Evolutionary conservation across 2,329 filamentous ascomycete genomes (phyloP).

Genomic region (Trichocomaceae sp.): DNA sequence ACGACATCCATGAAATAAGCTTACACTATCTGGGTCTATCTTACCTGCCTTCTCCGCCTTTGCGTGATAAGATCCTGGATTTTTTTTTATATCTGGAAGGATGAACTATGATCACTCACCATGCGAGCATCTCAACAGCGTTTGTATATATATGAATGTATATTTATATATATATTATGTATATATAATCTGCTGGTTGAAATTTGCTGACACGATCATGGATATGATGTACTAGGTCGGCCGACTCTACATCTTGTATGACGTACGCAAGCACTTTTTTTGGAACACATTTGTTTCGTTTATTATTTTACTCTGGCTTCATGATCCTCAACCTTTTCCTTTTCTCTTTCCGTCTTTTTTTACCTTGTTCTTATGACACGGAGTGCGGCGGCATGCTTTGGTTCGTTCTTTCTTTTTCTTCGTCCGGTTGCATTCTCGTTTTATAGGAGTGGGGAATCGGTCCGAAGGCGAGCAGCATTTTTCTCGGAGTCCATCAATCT

Average conservation of each 20-base stretch:
- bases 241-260: slow-evolving; percentile 12
- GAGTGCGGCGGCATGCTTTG: slow-evolving; percentile 9
- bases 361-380: slow-evolving; percentile 3
- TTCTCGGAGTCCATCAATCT: slow-evolving; percentile 19
- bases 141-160: slow-evolving; percentile 10
- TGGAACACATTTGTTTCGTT: slow-evolving; percentile 1
- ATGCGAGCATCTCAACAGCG: slow-evolving; percentile 9
- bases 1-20: not conserved
- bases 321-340: not conserved
- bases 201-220: slow-evolving; percentile 7
- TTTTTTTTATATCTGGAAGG: not conserved
- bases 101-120: not conserved
- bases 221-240: slow-evolving; percentile 6
- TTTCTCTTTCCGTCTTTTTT: not conserved
- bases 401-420: slow-evolving; percentile 5
- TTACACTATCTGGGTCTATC: not conserved
- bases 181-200: not conserved
- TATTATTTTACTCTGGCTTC: not conserved
- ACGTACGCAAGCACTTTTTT: slow-evolving; percentile 11
- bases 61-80: not conserved
- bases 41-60: no score
- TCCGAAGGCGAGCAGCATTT: slow-evolving; percentile 13
- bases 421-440: slow-evolving; percentile 11
- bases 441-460: not conserved
- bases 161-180: not conserved